Base-by-base conservation (phyloP, 164 flowering plant species). In the Chloranthus sessilifolius region DNA sequence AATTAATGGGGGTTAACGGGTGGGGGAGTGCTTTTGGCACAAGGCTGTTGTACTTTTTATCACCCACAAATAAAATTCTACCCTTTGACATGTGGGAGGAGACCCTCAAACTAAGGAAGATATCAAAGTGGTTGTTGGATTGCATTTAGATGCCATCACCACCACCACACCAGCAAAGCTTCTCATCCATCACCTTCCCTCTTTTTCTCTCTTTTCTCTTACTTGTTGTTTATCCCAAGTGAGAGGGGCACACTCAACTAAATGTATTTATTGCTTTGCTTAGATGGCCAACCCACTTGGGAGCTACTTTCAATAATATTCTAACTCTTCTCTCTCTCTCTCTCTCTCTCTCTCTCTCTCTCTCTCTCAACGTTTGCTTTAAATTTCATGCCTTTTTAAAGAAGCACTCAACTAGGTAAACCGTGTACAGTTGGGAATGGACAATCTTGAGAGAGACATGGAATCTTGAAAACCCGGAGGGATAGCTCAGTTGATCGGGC, bases 41-140 rank as follows among this genome's bases (percentile, higher is more conserved):
- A 38, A 37, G 43, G 8, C 4, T n/a, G 15, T 38, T 37, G 24
- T 50, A n/a, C 0, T 3, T 16, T 21, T 21, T 27, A 5, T 14
- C 25, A 1, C 44, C 43, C 44, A 51, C 43, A 38, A 51, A 19
- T 26, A 37, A 33, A 8, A 8, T 8, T 31, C 53, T 23, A 37
- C 39, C 14, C 42, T 26, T 51, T 9, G 44, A 51, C 55, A 51
- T 51, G 55, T 51, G 55, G 44, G 55, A 49, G 31, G 44, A 16
- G 36, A 30, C n/a, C 7, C 44, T 4, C 25, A 27, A 51, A 51
- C 24, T 9, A 51, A 51, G 55, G 55, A 51, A 38, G 44, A 38
- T 36, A 36, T 51, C 55, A 37, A 38, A 51, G 44, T 51, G 55
- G 55, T 51, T 51, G 55, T 37, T 37, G 44, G 40, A 3, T 23